Conservation (phyloP, 192 early-diverging fungal species). For the Chytriomyces hyalinus region DNA sequence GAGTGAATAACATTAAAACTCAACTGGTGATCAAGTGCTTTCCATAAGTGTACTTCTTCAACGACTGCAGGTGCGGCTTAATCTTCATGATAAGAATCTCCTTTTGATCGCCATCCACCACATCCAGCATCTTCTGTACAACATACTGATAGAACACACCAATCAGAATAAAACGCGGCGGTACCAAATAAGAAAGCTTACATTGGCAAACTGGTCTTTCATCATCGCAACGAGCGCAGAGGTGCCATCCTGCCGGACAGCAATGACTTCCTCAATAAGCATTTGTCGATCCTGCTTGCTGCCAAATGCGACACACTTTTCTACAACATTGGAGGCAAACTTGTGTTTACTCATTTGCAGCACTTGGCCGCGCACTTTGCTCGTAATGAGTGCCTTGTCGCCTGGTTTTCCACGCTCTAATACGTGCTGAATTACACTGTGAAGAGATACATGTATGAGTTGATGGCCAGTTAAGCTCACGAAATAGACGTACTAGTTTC, state of each 20-base stretch:
- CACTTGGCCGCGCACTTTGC: slow-evolving; percentile 90
- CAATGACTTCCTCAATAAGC: slow-evolving; percentile 92
- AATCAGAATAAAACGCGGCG: background rate
- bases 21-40: slow-evolving; percentile 89
- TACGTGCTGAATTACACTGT: slow-evolving; percentile 91
- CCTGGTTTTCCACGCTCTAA: slow-evolving; percentile 88
- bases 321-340: slow-evolving; percentile 98
- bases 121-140: slow-evolving; percentile 99
- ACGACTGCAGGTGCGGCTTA: slow-evolving; percentile 85
- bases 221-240: slow-evolving; percentile 91
- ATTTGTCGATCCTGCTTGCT: slow-evolving; percentile 81
- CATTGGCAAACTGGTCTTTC: slow-evolving; percentile 99
- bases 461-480: background rate
- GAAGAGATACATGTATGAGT: background rate
- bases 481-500: slow-evolving; percentile 75
- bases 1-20: slow-evolving; percentile 8
- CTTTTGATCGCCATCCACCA: slow-evolving; percentile 89
- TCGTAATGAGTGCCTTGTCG: slow-evolving; percentile 87
- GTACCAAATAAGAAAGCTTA: background rate
- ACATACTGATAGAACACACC: slow-evolving; percentile 67
- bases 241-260: slow-evolving; percentile 85
- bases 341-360: slow-evolving; percentile 96
- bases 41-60: slow-evolving; percentile 98
- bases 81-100: slow-evolving; percentile 87
- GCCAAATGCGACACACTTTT: slow-evolving; percentile 96